Evolutionary conservation across 495 filamentous ascomycete genomes (phyloP), one percentile per base, ranked within the genome.

Genomic region (Lindgomyces ingoldianus): DNA sequence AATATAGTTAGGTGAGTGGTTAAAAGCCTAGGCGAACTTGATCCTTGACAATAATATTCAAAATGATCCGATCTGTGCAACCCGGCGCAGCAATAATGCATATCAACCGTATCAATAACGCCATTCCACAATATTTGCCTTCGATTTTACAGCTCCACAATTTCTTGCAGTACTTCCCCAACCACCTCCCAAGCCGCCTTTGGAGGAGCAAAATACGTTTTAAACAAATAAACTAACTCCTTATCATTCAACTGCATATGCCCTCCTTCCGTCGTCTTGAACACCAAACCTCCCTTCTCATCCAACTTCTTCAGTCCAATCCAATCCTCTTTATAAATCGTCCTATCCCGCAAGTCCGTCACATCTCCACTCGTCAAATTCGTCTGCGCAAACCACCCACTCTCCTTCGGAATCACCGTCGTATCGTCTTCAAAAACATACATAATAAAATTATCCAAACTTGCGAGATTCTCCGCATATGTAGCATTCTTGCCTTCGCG

Each of bases 311-410:
- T 89, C 77, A 99, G 76, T 1, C 94, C 94, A 21, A 99, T 68
- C 94, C 94, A 99, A 78, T 99, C 94, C 78, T 97, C 90, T 70
- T 82, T 83, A 73, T 96, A 98, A 27, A 97, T 74, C 57, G 74
- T 76, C 60, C 90, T 78, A n/a, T 95, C 82, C 58, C 84, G 78
- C 75, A 99, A 75, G 44, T 79, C 79, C 30, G 83, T 91, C 24
- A 87, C 80, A 64, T 84, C 81, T 3, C 80, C 82, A 59, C 64
- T 80, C 14, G 84, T 89, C 36, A 77, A 78, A 76, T 96, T 91
- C 10, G 56, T 61, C 71, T 97, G 92, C 11, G 85, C 86, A 77
- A 98, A 99, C 86, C 91, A 96, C 22, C 86, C 83, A 44, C 88
- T 91, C 83, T 96, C 89, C 81, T 92, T 94, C 39, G 95, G 95